Conservation (phyloP, 352 stramenopile genomes). For the Sclerospora graminicola region DNA sequence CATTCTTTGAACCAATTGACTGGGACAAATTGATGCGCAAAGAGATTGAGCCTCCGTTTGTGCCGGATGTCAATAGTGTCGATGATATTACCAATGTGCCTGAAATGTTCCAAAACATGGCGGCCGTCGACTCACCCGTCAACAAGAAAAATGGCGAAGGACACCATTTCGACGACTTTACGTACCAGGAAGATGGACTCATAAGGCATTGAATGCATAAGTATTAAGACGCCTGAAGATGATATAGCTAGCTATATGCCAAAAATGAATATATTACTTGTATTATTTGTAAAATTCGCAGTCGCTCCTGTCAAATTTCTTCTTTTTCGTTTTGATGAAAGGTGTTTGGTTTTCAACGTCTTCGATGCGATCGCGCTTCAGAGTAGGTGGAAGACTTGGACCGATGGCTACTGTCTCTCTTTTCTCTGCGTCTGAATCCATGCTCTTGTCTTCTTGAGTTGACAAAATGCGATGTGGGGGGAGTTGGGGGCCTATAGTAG, state of each 20-base stretch:
- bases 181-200: slow-evolving; percentile 76
- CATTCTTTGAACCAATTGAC: slow-evolving; percentile 78
- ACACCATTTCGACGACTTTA: slow-evolving; percentile 86
- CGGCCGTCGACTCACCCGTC: slow-evolving; percentile 75
- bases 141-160: slow-evolving; percentile 80
- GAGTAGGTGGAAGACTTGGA: slow-evolving; percentile 18
- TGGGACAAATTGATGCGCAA: slow-evolving; percentile 83
- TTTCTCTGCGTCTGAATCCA: neutral
- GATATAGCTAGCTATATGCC: slow-evolving; percentile 10
- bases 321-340: slow-evolving; percentile 19
- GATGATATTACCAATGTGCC: slow-evolving; percentile 85
- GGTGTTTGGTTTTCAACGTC: slow-evolving; percentile 1
- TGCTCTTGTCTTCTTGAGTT: slow-evolving; percentile 1
- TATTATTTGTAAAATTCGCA: slow-evolving; percentile 14
- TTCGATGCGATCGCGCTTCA: slow-evolving; percentile 13
- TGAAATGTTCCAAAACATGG: slow-evolving; percentile 88
- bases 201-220: slow-evolving; percentile 29
- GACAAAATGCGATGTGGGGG: slow-evolving; percentile 30
- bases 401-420: slow-evolving; percentile 12
- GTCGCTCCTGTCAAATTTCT: slow-evolving; percentile 5
- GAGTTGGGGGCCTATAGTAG: slow-evolving; percentile 51
- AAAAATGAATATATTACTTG: slow-evolving; percentile 16
- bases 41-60: slow-evolving; percentile 72
- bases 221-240: slow-evolving; percentile 13
- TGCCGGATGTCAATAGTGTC: slow-evolving; percentile 65